A percentile compares a stretch with the other conserved stretches of the same genome.
These are phyloP conservation scores for Candida sithepensis DNA, from an alignment of 805 yeast species.

Conservation along the genomic window DNA sequence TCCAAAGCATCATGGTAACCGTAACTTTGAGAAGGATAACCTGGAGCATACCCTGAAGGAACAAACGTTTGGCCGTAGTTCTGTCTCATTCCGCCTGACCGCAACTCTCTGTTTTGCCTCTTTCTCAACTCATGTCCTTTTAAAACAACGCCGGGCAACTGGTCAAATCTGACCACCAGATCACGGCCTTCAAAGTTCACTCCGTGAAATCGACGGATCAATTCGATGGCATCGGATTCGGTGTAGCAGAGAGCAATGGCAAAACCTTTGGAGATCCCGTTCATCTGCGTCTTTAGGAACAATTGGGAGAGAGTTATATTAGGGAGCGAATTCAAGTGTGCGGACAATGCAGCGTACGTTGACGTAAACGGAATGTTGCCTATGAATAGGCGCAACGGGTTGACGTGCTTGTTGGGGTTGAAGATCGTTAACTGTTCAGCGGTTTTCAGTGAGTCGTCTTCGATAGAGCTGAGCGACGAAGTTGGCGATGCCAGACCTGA, in stretches of 20 bases:
- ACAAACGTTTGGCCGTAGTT: neutral
- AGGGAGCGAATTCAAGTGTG: slow-evolving; percentile 9
- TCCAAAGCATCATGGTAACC: too few relatives aligned
- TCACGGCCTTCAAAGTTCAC: slow-evolving; percentile 54
- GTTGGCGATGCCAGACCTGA: neutral
- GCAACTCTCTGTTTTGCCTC: slow-evolving; percentile 12
- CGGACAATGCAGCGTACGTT: slow-evolving; percentile 14
- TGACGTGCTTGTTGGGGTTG: slow-evolving; percentile 31
- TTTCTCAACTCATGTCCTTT: slow-evolving; percentile 23
- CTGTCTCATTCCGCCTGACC: neutral
- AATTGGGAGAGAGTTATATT: slow-evolving; percentile 10
- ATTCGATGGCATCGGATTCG: slow-evolving; percentile 42
- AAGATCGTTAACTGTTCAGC: slow-evolving; percentile 23
- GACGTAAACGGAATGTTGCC: slow-evolving; percentile 53
- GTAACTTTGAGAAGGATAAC: neutral
- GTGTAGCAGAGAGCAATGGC: slow-evolving; percentile 56
- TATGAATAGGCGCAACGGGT: slow-evolving; percentile 44
- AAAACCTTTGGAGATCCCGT: slow-evolving; percentile 52
- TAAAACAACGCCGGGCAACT: slow-evolving; percentile 40
- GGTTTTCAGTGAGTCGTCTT: slow-evolving; percentile 22
- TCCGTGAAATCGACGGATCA: slow-evolving; percentile 50
- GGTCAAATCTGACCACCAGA: slow-evolving; percentile 59
- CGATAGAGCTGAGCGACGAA: slow-evolving; percentile 1
- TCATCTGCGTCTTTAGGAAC: slow-evolving; percentile 35
- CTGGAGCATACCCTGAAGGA: neutral